Conservation (phyloP, 352 stramenopile genomes). For the Globisporangium heterothallicum region DNA sequence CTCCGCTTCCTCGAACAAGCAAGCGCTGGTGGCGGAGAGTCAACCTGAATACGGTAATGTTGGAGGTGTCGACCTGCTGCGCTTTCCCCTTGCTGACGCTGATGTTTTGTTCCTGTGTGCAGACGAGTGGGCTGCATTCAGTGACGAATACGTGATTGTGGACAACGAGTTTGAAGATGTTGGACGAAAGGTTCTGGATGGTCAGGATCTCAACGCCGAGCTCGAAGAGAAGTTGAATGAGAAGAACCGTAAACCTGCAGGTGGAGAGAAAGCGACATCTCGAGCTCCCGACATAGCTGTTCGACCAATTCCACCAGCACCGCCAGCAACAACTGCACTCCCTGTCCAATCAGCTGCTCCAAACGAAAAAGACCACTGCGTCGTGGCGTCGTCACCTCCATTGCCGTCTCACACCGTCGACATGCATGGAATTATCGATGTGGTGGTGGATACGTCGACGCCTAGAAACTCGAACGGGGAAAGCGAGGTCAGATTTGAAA, state of each 20-base stretch:
- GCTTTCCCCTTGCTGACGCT: conserved; percentile 1
- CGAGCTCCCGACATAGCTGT: conserved; percentile 11
- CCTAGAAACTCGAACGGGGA: conserved; percentile 1
- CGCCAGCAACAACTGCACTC: neutral
- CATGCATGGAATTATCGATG: conserved; percentile 14
- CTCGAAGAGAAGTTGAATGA: conserved; percentile 31
- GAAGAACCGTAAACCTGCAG: conserved; percentile 7
- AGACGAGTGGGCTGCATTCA: conserved; percentile 70
- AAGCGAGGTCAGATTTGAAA: neutral
- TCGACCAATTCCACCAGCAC: conserved; percentile 5
- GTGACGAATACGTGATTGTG: conserved; percentile 80
- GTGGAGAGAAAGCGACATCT: conserved; percentile 4
- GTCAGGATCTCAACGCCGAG: conserved; percentile 39
- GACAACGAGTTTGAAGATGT: conserved; percentile 80
- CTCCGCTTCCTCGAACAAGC: conserved; percentile 37
- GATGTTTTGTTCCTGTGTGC: conserved; percentile 5
- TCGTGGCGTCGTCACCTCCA: conserved; percentile 5
- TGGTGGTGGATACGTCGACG: conserved; percentile 26
- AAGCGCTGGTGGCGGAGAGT: conserved; percentile 65
- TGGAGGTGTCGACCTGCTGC: neutral
- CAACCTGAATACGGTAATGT: conserved; percentile 53
- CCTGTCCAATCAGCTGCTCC: neutral
- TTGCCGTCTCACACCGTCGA: neutral
- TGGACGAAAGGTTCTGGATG: conserved; percentile 59
- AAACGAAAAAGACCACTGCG: conserved; percentile 14